Base-by-base conservation (phyloP, 2,329 filamentous ascomycete species). In the Cryphonectria radicalis region DNA sequence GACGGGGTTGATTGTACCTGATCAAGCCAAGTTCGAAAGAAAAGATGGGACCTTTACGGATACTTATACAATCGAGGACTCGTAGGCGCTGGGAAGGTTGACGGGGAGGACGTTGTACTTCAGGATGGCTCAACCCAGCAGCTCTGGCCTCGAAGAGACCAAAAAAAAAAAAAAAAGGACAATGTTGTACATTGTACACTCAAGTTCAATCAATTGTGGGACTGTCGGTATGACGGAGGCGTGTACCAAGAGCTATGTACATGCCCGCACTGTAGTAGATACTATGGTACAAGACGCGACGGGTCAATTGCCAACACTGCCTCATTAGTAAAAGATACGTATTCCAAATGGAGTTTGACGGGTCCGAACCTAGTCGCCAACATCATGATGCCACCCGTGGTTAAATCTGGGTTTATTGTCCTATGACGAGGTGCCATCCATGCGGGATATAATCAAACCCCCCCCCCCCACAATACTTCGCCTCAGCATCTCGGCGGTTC, bases 11-110 rank as follows among this genome's bases (percentile, higher is more conserved):
- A 63, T n/a, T 22, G 6, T 4, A n/a, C 46, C 63, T 43, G 40
- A 43, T 42, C 13, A 42, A 11, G 19, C 43, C 40, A 14, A 57
- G 19, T 37, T 46, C 19, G 32, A 28, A 43, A 57, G 28, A 50
- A 64, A 73, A 66, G 53, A 25, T 68, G 68, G 71, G 63, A 66
- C 25, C 64, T 66, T 25, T 42, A 35, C 17, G 37, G 59, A 35
- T 73, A 73, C 68, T 73, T 73, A 73, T 73, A 73, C 46, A 43
- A 66, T 43, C 63, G 42, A 35, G 25, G 5, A 65, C 53, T 59
- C 62, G 60, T 37, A 57, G 28, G 69, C 50, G 42, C 42, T 59
- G 37, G 57, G 8, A 13, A 57, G 43, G 66, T 11, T 35, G 55
- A 66, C 66, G 43, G 60, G 62, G 43, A 66, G 64, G 60, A 59